Base-by-base conservation (phyloP, 257 asterid species). In the Solanum raphanifolium region DNA sequence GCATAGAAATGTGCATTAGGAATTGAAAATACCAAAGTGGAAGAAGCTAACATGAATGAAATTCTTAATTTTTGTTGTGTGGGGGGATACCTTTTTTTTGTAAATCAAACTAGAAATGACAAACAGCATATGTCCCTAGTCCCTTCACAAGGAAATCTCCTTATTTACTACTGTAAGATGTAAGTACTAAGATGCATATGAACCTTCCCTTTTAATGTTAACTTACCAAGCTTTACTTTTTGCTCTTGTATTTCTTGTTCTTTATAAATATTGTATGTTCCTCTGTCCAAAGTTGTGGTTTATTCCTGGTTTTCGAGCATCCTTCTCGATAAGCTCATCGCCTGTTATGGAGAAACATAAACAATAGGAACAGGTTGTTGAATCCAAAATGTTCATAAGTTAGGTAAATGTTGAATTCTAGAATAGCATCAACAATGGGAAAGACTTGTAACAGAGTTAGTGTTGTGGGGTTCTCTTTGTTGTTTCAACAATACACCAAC, bases 21-120 rank as follows among this genome's bases (percentile, higher is more conserved):
- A 43, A 34, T 32, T 87, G 90, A 79, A 89, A 90, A 25, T 83
- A 87, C 87, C 89, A 88, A 78, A 85, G 46, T 83, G 78, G 88
- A 91, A 90, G 91, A 87, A 88, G 88, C 95, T 94, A 89, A 94
- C 94, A 90, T 60, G 84, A 76, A 35, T 87, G 86, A 90, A 32
- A 88, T 89, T 83, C 75, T 85, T 87, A 69, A 69, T 90, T 90
- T 90, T 92, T 83, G 86, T 32, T 87, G 87, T n/a, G n/a, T n/a
- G n/a, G n/a, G 92, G 91, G 91, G 90, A 75, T 32, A 88, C 27
- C 90, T 89, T 89, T 65, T 60, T 36, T 68, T 46, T 95, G 95
- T 94, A 94, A 92, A 94, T 93, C 87, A 90, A 68, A 68, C 89
- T 83, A 88, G 90, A 84, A 88, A 88, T 89, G 86, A 86, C 85